A percentile compares a stretch with the other conserved stretches of the same genome.
These are phyloP conservation scores for Hypholoma sublateritium DNA, from an alignment of 768 basidiomycete genomes.

Conservation along the genomic window DNA sequence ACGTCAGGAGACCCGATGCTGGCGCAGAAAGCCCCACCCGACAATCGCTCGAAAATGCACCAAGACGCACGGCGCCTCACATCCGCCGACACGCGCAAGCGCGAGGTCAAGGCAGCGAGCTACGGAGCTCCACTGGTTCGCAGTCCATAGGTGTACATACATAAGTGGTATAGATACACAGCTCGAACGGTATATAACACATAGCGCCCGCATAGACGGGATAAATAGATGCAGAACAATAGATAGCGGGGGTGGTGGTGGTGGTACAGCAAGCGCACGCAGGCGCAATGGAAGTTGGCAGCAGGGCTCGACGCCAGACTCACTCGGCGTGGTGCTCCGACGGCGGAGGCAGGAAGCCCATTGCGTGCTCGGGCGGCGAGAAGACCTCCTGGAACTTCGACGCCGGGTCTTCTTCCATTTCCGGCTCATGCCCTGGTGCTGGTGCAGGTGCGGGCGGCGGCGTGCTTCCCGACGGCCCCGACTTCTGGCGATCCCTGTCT, in stretches of 20 bases:
- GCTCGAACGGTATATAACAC: not conserved
- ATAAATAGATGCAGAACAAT: not conserved
- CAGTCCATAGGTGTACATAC: not conserved
- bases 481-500: constrained; percentile 7
- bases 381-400: constrained; percentile 30
- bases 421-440: not conserved
- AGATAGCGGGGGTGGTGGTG: not conserved
- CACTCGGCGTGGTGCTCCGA: not conserved
- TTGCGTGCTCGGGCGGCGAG: constrained; percentile 20
- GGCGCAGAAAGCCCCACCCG: too few relatives aligned
- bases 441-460: not conserved
- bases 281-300: too few relatives aligned
- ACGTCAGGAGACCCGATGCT: too few relatives aligned
- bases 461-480: not conserved
- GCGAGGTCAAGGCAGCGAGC: not conserved
- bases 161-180: not conserved
- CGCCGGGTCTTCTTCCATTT: constrained; percentile 7
- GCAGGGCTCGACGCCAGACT: not conserved
- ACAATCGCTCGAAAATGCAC: too few relatives aligned
- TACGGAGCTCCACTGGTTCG: not conserved
- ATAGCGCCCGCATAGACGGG: not conserved
- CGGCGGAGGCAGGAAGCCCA: constrained; percentile 16
- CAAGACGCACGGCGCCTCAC: too few relatives aligned
- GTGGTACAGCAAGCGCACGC: not conserved
- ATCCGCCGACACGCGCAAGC: not conserved